phyloP scores from a whole-genome alignment of 2,329 filamentous ascomycete species.

The Colletotrichum plurivorum region DNA sequence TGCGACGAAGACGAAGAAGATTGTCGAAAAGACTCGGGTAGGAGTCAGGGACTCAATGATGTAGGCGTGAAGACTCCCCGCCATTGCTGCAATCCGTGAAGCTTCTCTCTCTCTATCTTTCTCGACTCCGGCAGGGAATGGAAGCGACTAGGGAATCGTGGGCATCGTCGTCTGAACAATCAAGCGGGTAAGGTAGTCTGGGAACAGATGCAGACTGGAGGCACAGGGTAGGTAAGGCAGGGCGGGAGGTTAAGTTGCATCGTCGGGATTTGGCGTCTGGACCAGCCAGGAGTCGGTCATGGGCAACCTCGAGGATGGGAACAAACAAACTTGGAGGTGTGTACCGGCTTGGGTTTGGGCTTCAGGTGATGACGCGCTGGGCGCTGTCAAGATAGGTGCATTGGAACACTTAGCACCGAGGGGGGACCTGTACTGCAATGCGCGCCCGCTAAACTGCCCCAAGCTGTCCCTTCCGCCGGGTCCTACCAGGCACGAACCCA shows the following conservation, averaged over 20 bases:
- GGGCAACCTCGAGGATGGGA: background rate
- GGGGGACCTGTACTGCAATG: no score
- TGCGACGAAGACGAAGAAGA: conserved; percentile 51
- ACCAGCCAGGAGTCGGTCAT: conserved; percentile 13
- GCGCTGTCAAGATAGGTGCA: conserved; percentile 15
- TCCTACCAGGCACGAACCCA: no score
- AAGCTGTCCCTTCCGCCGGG: no score
- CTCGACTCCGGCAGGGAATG: no score
- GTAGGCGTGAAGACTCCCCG: conserved; percentile 43
- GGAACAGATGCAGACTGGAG: no score
- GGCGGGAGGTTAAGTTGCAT: conserved; percentile 20
- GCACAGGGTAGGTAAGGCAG: background rate
- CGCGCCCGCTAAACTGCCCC: no score
- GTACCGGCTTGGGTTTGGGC: background rate
- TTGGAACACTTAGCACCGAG: no score
- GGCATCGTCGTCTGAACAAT: conserved; percentile 13
- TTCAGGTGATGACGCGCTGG: conserved; percentile 29
- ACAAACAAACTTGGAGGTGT: background rate
- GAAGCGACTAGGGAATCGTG: background rate
- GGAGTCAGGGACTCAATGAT: conserved; percentile 50
- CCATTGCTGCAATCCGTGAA: conserved; percentile 3
- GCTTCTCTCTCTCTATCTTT: no score
- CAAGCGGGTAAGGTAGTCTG: background rate
- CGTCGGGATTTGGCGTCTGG: background rate
- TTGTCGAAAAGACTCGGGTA: conserved; percentile 46